A percentile compares a stretch with the other conserved stretches of the same genome.
phyloP scores from a whole-genome alignment of 2,329 filamentous ascomycete species.

The Penicillium olsonii region DNA sequence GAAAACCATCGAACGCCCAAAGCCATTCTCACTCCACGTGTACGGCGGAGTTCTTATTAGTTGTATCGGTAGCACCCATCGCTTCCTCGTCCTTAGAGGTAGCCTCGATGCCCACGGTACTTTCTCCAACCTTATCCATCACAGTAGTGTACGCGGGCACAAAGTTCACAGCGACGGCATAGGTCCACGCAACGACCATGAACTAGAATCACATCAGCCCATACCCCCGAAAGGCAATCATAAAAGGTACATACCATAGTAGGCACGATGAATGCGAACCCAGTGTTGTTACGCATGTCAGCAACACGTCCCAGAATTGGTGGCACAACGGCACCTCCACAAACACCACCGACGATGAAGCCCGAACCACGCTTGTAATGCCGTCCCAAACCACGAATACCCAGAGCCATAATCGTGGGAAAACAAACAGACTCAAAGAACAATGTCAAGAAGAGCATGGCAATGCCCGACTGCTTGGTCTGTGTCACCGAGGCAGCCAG shows the following conservation, averaged over 20 bases:
- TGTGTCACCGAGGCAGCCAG: constrained; percentile 53
- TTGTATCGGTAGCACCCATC: constrained; percentile 25
- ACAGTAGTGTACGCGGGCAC: constrained; percentile 63
- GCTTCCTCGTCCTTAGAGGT: constrained; percentile 29
- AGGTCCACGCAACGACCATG: constrained; percentile 59
- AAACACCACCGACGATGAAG: constrained; percentile 70
- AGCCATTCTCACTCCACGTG: constrained; percentile 11
- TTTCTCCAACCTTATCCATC: constrained; percentile 57
- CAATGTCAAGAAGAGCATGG: constrained; percentile 67
- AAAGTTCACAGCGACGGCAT: constrained; percentile 66
- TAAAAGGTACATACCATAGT: constrained; percentile 47
- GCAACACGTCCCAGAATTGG: constrained; percentile 69
- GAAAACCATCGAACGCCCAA: neutral
- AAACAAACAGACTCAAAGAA: constrained; percentile 83
- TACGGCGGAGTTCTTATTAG: constrained; percentile 14
- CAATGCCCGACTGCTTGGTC: constrained; percentile 50
- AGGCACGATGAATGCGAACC: constrained; percentile 68
- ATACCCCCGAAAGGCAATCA: constrained; percentile 34
- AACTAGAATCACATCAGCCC: constrained; percentile 39
- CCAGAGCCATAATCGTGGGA: constrained; percentile 78
- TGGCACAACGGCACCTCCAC: constrained; percentile 72
- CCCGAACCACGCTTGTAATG: constrained; percentile 77
- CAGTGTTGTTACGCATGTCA: constrained; percentile 63
- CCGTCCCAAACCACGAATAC: constrained; percentile 72
- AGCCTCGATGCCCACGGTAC: constrained; percentile 46